Conservation (phyloP, 2,329 filamentous ascomycete species). For the Colletotrichum chrysophilum region DNA sequence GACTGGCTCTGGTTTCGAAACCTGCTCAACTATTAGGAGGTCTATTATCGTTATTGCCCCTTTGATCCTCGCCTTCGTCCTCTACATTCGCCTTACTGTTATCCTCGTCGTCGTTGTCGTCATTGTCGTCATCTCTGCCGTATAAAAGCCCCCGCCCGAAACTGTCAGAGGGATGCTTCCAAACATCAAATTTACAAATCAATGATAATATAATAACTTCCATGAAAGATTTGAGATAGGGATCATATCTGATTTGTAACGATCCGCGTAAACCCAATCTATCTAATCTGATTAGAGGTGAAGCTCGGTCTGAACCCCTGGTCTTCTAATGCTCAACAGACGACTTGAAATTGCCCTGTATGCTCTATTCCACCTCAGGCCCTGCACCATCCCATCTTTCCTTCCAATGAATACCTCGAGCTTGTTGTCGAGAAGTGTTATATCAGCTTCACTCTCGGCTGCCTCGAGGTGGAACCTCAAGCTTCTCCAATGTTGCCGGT, state of each 20-base stretch:
- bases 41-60: neutral
- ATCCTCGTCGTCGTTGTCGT: too few species aligned
- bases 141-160: neutral
- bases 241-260: rapidly evolving
- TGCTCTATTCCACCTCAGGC: neutral
- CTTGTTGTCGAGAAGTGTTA: rapidly evolving
- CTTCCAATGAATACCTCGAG: neutral
- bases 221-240: neutral
- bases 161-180: rapidly evolving
- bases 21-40: neutral
- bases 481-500: rapidly evolving
- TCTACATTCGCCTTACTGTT: too few species aligned
- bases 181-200: neutral
- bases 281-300: rapidly evolving
- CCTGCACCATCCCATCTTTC: rapidly evolving
- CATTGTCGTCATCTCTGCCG: neutral
- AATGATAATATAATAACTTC: neutral
- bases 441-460: neutral
- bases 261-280: neutral
- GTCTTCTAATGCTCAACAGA: neutral
- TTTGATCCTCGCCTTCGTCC: neutral
- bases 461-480: rapidly evolving
- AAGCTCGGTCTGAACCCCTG: neutral
- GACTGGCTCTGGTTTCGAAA: neutral
- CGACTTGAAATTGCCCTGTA: neutral